phyloP scores from a whole-genome alignment of 2,329 filamentous ascomycete genomes.

The Corniculantispora saksenae region DNA sequence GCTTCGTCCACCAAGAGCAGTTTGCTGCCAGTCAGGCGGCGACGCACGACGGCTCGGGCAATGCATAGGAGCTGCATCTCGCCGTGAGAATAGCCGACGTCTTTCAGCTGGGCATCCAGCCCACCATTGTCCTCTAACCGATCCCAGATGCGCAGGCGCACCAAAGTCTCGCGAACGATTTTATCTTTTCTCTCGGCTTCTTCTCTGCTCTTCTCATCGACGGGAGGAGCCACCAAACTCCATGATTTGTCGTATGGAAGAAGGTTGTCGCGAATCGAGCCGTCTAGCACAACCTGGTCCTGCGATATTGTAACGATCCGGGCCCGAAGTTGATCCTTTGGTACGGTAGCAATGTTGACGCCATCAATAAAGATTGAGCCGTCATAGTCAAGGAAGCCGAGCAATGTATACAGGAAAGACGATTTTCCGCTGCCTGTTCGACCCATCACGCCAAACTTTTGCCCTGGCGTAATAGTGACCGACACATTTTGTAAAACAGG shows the following conservation, averaged over 20 bases:
- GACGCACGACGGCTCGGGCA: background rate
- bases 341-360: background rate
- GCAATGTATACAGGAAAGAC: background rate
- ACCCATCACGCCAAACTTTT: background rate
- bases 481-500: slow-evolving; percentile 1
- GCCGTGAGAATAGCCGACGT: background rate
- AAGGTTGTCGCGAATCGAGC: background rate
- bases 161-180: background rate
- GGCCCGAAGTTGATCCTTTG: background rate
- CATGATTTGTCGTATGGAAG: background rate
- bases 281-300: background rate
- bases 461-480: background rate
- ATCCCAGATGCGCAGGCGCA: background rate
- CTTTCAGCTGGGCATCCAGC: background rate
- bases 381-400: background rate
- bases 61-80: background rate
- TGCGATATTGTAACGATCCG: background rate
- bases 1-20: background rate
- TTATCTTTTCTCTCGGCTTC: background rate
- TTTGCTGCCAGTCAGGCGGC: background rate
- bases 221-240: too few species aligned
- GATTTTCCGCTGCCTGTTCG: background rate
- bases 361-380: background rate
- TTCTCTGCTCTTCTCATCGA: background rate
- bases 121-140: background rate